Evolutionary conservation across 1,284 basidiomycete genomes (phyloP).

Genomic region (Ceratorhiza oryzae-sativae): DNA sequence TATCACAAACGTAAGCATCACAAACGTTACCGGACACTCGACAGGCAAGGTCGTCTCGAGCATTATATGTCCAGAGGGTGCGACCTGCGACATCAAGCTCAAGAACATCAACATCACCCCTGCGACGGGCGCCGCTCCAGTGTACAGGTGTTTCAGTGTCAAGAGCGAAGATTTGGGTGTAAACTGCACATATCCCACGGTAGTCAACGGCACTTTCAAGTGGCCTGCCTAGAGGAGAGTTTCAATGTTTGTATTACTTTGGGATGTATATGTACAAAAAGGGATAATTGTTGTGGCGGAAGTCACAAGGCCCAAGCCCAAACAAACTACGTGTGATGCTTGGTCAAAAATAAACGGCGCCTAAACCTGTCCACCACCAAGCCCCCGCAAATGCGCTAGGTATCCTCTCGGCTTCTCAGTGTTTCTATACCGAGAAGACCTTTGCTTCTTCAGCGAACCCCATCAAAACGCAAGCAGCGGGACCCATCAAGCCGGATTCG

Average conservation of each 20-base stretch:
- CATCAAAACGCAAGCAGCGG: not conserved
- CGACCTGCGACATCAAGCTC: conserved; percentile 39
- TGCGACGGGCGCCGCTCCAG: conserved; percentile 33
- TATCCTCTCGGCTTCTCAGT: no score
- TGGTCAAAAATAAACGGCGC: not conserved
- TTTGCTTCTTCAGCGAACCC: not conserved
- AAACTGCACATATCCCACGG: conserved; percentile 36
- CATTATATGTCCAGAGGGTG: conserved; percentile 35
- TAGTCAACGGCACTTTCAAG: conserved; percentile 36
- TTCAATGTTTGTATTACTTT: no score
- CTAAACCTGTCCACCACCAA: not conserved
- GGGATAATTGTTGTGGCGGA: not conserved
- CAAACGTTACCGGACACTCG: conserved; percentile 35
- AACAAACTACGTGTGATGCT: not conserved
- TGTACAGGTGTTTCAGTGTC: conserved; percentile 36
- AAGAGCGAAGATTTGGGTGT: conserved; percentile 34
- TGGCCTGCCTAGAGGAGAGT: conserved; percentile 37
- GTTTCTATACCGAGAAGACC: not conserved
- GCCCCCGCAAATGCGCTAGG: not conserved
- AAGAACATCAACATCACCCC: conserved; percentile 39
- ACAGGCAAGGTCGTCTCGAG: conserved; percentile 30
- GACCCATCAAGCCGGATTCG: conserved; percentile 5
- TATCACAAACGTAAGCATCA: conserved; percentile 38
- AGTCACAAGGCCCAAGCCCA: no score
- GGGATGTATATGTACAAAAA: not conserved